Conservation (phyloP, 129 eudicot species). For the Centella asiatica region DNA sequence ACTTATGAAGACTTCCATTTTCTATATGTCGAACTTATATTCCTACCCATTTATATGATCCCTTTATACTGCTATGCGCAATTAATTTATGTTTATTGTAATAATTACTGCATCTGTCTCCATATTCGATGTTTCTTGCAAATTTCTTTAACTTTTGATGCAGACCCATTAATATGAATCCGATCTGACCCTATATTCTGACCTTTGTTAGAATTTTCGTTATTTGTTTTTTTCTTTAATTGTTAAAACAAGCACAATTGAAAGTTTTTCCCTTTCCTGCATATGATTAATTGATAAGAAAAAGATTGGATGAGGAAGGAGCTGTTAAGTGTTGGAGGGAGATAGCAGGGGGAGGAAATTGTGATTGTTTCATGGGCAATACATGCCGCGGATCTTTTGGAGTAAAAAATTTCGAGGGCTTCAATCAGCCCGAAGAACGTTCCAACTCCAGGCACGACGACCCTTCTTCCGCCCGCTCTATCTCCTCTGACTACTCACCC, state of each 20-base stretch:
- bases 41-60: too few species aligned
- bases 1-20: background rate
- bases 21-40: background rate
- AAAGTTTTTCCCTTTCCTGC: background rate
- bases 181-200: constrained; percentile 13
- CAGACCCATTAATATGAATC: constrained; percentile 1
- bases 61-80: background rate
- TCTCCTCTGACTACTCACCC: constrained; percentile 43
- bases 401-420: constrained; percentile 51
- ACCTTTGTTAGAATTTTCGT: background rate
- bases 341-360: constrained; percentile 15
- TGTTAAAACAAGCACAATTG: background rate
- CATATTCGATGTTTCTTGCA: background rate
- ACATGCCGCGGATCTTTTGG: constrained; percentile 89
- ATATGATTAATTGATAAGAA: constrained; percentile 14
- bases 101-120: background rate
- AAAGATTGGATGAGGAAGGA: constrained; percentile 22
- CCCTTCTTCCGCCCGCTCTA: constrained; percentile 21
- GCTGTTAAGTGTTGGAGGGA: constrained; percentile 12
- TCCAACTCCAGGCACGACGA: constrained; percentile 28
- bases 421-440: constrained; percentile 64
- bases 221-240: background rate
- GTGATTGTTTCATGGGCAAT: constrained; percentile 81
- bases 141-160: background rate
- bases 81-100: background rate